Percentiles rank a stretch among this genome's conserved stretches.
These are phyloP conservation scores for Talaromyces verruculosus DNA, from an alignment of 2,329 filamentous ascomycete genomes.

Conservation along the genomic window DNA sequence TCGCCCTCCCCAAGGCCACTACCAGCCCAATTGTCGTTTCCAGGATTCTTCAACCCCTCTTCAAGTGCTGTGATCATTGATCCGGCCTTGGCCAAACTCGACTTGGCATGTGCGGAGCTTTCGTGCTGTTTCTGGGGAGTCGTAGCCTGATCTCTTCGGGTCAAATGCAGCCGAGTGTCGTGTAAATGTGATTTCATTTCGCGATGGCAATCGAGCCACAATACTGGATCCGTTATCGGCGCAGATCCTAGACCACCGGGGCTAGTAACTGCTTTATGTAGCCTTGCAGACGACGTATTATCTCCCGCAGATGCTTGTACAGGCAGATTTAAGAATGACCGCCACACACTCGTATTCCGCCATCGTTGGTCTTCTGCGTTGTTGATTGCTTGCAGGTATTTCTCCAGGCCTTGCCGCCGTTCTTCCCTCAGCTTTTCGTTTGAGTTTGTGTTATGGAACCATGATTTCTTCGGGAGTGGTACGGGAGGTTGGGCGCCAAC, in stretches of 20 bases:
- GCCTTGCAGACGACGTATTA: conserved; percentile 37
- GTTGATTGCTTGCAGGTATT: conserved; percentile 61
- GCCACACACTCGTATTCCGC: conserved; percentile 58
- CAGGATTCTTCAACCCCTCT: conserved; percentile 51
- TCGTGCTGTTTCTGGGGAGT: conserved; percentile 62
- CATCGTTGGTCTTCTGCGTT: conserved; percentile 56
- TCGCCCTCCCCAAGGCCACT: conserved; percentile 60
- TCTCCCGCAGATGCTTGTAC: conserved; percentile 36
- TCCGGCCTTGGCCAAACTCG: conserved; percentile 57
- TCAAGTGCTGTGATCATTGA: conserved; percentile 58
- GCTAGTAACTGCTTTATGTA: conserved; percentile 47
- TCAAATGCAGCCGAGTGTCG: conserved; percentile 59
- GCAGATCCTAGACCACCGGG: conserved; percentile 34
- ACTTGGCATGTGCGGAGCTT: conserved; percentile 62
- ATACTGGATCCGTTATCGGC: conserved; percentile 53
- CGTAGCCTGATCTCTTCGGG: conserved; percentile 59
- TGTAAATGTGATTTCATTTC: conserved; percentile 63
- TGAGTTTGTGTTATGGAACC: conserved; percentile 58
- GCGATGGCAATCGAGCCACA: conserved; percentile 63
- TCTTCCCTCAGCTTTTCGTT: conserved; percentile 59
- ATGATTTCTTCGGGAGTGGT: conserved; percentile 59
- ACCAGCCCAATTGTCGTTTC: conserved; percentile 31
- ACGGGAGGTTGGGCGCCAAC: conserved; percentile 54
- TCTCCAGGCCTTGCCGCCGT: conserved; percentile 57
- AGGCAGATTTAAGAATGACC: conserved; percentile 59